phyloP scores from a whole-genome alignment of 495 filamentous ascomycete genomes.

The Aspergillus diversus region DNA sequence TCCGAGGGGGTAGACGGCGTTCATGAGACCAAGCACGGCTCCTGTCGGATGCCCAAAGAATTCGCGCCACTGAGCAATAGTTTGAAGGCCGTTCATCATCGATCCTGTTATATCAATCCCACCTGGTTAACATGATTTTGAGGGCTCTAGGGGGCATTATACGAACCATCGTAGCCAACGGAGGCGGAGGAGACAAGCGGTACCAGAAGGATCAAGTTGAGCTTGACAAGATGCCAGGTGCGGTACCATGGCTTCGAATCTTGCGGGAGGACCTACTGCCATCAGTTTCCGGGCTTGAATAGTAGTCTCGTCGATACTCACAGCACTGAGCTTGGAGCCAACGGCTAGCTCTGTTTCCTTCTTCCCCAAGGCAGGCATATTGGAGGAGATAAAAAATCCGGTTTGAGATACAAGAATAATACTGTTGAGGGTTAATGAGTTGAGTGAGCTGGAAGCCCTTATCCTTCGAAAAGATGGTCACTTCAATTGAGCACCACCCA shows the following conservation, averaged over 20 bases:
- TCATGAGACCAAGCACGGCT: conserved; percentile 61
- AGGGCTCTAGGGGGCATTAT: not conserved
- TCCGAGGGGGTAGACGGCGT: conserved; percentile 67
- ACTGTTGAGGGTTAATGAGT: not conserved
- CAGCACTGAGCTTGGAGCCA: not conserved
- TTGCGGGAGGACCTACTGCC: conserved; percentile 33
- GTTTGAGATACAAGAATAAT: not conserved
- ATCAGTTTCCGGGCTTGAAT: not conserved
- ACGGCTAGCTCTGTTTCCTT: not conserved
- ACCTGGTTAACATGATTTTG: not conserved
- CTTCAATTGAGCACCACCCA: not conserved
- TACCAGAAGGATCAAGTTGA: conserved; percentile 45
- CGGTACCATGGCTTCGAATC: conserved; percentile 37
- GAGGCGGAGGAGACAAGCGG: conserved; percentile 44
- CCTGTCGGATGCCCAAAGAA: conserved; percentile 50
- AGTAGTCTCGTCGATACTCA: not conserved
- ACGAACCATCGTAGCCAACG: conserved; percentile 41
- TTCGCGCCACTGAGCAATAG: conserved; percentile 31
- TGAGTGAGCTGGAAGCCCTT: not conserved
- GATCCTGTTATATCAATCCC: conserved; percentile 15
- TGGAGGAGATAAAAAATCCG: not conserved
- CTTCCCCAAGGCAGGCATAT: not conserved
- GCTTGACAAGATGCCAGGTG: conserved; percentile 36
- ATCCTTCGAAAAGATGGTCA: not conserved
- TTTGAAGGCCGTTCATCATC: conserved; percentile 41